Base-by-base conservation (phyloP, 176 grass and related monocot genomes). In the Ensete ventricosum region DNA sequence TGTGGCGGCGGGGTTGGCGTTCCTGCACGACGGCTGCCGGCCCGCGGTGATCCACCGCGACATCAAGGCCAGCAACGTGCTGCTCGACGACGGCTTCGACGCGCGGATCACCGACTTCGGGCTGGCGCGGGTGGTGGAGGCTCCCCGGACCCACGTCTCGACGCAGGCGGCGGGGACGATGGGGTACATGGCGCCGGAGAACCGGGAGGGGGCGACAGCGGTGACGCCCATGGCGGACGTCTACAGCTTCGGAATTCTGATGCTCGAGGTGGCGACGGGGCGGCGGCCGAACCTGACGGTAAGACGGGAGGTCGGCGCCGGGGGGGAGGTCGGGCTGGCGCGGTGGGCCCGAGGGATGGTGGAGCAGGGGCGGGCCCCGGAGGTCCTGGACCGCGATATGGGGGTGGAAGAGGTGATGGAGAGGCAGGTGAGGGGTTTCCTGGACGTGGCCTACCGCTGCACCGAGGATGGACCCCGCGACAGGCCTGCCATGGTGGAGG, bases 101-200 rank as follows among this genome's bases (percentile, higher is more conserved):
- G 85, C 88, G 19, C 87, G 84, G 85, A 91, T 97, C 55, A 82
- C 90, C 66, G 94, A 97, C 64, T 97, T 97, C 17, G 94, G 94
- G 0, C 88, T 89, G 26, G 94, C 88, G 2, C 83, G 94, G 63
- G 19, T 81, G 14, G 77, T 90, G 71, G 73, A 73, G 51, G 77
- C 78, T 14, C 82, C 87, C 21, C 73, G 65, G 52, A 85, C 94
- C 2, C 90, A 97, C 50, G 77, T 93, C 65, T 93, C 90, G 62
- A 97, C 90, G 2, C 85, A 90, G 59, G 81, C 74, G 22, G 94
- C 94, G 48, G 94, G 94, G 0, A 93, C 94, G 53, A 85, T 82
- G 22, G 93, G 93, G 88, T 98, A 98, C 69, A 86, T 98, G 80
- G 82, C 94, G 12, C 94, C 94, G 0, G 94, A 91, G 82, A 78